phyloP scores from a whole-genome alignment of 129 eudicot species.

The Flaveria trinervia region DNA sequence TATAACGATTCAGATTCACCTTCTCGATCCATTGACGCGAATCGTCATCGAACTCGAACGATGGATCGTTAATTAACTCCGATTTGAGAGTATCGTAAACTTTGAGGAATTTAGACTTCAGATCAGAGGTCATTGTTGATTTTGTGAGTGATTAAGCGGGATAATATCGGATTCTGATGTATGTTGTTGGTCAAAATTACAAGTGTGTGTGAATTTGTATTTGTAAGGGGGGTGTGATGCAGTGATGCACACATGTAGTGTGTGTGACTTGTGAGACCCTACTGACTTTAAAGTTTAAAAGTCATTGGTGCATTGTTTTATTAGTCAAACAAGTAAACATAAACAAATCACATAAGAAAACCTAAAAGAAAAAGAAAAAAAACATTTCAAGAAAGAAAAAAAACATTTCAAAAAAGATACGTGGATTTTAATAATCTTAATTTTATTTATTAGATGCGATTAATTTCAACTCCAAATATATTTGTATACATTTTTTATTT shows the following conservation, averaged over 20 bases:
- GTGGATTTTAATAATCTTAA: no score
- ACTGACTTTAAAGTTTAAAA: no score
- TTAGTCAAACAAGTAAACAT: no score
- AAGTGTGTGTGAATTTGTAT: not conserved
- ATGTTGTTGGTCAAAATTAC: not conserved
- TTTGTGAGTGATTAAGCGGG: not conserved
- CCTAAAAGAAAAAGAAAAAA: no score
- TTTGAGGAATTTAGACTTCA: conserved; percentile 53
- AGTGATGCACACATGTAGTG: not conserved
- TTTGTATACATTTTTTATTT: no score
- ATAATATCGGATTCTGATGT: conserved; percentile 11
- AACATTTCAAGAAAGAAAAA: no score
- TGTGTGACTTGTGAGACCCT: no score
- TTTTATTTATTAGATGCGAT: no score
- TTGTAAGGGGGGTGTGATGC: not conserved
- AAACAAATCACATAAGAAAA: no score
- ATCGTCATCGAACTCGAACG: conserved; percentile 68
- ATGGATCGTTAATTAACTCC: conserved; percentile 68
- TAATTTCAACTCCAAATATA: no score
- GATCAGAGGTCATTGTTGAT: conserved; percentile 53
- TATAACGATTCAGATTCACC: conserved; percentile 39
- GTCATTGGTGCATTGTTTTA: no score
- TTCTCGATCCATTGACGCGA: conserved; percentile 86
- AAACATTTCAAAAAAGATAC: no score
- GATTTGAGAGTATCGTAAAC: conserved; percentile 68